Percentiles rank a stretch among this genome's conserved stretches.
Evolutionary conservation across 129 eudicot species (phyloP).

Genomic region (Scalesia atractyloides): DNA sequence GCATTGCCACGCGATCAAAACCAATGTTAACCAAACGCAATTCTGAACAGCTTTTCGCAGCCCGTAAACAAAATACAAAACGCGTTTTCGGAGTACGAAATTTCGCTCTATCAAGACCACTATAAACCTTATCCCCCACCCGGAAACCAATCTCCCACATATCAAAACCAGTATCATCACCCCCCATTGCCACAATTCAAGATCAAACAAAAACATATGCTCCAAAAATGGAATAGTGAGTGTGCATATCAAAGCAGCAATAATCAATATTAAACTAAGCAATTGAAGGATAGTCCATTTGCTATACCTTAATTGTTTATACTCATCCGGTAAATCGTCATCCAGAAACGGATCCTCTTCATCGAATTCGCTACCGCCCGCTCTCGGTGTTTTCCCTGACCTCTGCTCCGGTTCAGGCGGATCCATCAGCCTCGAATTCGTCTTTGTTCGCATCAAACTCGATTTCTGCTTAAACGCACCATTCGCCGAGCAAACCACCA

Average conservation of each 20-base stretch:
- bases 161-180: slow-evolving; percentile 33
- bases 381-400: slow-evolving; percentile 21
- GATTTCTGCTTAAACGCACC: slow-evolving; percentile 33
- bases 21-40: slow-evolving; percentile 55
- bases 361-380: slow-evolving; percentile 36
- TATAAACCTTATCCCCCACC: slow-evolving; percentile 34
- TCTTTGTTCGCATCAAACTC: slow-evolving; percentile 29
- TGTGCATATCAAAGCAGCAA: slow-evolving; percentile 37
- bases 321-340: slow-evolving; percentile 44
- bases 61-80: slow-evolving; percentile 52
- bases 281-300: slow-evolving; percentile 34
- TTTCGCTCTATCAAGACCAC: slow-evolving; percentile 38
- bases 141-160: slow-evolving; percentile 44
- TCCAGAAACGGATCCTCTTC: slow-evolving; percentile 43
- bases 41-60: slow-evolving; percentile 51
- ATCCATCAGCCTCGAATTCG: slow-evolving; percentile 40
- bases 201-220: slow-evolving; percentile 27
- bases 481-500: slow-evolving; percentile 32
- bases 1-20: slow-evolving; percentile 52
- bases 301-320: slow-evolving; percentile 34
- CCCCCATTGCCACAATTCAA: slow-evolving; percentile 59
- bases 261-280: slow-evolving; percentile 31
- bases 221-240: slow-evolving; percentile 23
- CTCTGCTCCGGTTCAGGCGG: slow-evolving; percentile 36
- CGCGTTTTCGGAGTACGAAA: slow-evolving; percentile 34